These are phyloP conservation scores for Lachancea fermentati DNA, from an alignment of 805 yeast species.

Conservation along the genomic window DNA sequence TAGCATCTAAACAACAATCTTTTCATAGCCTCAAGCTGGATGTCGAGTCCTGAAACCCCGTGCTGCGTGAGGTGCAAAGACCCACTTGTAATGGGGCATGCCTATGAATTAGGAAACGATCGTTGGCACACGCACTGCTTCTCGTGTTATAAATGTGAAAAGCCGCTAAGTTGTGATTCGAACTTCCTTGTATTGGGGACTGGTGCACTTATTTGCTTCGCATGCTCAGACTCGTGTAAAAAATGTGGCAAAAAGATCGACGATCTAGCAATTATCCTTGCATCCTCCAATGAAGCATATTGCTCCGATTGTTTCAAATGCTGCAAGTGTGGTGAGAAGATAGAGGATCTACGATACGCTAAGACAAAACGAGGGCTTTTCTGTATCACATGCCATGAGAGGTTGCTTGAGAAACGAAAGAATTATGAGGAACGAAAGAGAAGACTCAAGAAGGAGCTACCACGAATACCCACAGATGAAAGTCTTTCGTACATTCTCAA, in stretches of 20 bases:
- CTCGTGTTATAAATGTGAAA: slow-evolving; percentile 77
- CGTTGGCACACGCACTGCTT: slow-evolving; percentile 96
- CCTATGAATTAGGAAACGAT: slow-evolving; percentile 89
- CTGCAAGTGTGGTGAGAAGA: slow-evolving; percentile 76
- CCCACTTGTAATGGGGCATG: slow-evolving; percentile 81
- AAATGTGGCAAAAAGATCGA: slow-evolving; percentile 83
- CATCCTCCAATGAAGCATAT: slow-evolving; percentile 93
- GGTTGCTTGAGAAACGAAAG: slow-evolving; percentile 68
- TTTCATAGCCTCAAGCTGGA: neutral
- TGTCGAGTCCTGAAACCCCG: slow-evolving; percentile 17
- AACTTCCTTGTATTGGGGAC: slow-evolving; percentile 90
- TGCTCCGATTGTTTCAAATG: slow-evolving; percentile 89
- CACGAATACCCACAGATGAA: slow-evolving; percentile 7
- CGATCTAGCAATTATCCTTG: slow-evolving; percentile 70
- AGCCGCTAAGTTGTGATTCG: slow-evolving; percentile 76
- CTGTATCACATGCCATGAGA: slow-evolving; percentile 89
- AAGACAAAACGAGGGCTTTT: slow-evolving; percentile 88
- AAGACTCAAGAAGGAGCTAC: slow-evolving; percentile 24
- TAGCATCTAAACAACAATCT: neutral
- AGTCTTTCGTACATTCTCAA: neutral
- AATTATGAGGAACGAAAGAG: slow-evolving; percentile 34
- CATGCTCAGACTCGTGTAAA: slow-evolving; percentile 87
- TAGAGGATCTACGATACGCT: slow-evolving; percentile 86
- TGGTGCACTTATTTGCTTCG: slow-evolving; percentile 83
- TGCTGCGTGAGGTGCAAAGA: slow-evolving; percentile 40